These are phyloP conservation scores for Dryas octopetala DNA, from an alignment of 306 rosid species.

Conservation along the genomic window DNA sequence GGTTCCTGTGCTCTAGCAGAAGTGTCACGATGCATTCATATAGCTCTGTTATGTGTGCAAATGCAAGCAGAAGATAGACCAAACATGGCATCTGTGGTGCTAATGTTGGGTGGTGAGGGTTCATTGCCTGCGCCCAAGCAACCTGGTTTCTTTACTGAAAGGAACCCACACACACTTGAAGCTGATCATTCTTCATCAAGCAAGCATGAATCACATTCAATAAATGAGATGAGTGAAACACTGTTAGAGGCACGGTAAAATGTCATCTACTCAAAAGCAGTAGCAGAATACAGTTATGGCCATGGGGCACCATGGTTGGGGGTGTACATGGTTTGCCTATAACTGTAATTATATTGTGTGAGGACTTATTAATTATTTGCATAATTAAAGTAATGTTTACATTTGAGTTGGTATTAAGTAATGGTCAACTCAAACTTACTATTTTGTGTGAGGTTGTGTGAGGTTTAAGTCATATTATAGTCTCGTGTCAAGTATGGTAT, in stretches of 20 bases:
- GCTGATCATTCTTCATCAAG: slow-evolving; percentile 16
- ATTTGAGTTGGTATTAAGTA: too few species aligned
- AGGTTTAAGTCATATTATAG: too few species aligned
- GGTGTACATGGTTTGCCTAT: too few species aligned
- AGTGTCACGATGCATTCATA: slow-evolving; percentile 43
- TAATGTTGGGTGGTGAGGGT: slow-evolving; percentile 23
- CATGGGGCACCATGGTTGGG: background rate
- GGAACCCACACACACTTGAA: background rate
- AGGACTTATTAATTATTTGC: too few species aligned
- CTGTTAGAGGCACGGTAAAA: slow-evolving; percentile 33
- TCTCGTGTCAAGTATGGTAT: too few species aligned
- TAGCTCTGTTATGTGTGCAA: slow-evolving; percentile 55
- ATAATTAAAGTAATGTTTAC: too few species aligned
- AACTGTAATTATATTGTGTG: too few species aligned
- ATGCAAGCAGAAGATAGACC: slow-evolving; percentile 27
- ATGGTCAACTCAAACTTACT: too few species aligned
- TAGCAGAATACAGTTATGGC: background rate
- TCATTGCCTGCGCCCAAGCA: slow-evolving; percentile 12
- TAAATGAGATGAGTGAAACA: slow-evolving; percentile 27
- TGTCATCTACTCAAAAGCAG: background rate
- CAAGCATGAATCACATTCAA: slow-evolving; percentile 15
- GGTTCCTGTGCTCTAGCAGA: slow-evolving; percentile 21
- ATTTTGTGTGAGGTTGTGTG: too few species aligned
- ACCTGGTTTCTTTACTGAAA: slow-evolving; percentile 36
- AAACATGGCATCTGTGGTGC: slow-evolving; percentile 20